Evolutionary conservation across 1,139 yeast genomes (phyloP).

Genomic region (Debaryomycetaceae sp.): DNA sequence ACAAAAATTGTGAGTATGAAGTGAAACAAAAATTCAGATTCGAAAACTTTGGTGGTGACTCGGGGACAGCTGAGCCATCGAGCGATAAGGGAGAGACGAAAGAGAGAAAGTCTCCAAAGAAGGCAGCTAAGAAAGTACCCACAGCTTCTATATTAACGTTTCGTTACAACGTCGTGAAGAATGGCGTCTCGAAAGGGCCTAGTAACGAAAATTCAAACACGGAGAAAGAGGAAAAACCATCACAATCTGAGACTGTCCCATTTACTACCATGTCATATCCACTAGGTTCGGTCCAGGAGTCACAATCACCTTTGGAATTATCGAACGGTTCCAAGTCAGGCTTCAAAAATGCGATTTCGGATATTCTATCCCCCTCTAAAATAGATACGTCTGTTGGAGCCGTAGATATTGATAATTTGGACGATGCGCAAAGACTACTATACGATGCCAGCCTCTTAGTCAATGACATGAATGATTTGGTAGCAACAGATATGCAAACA

Average conservation of each 20-base stretch:
- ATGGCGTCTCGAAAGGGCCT: neutral
- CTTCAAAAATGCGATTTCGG: conserved; percentile 26
- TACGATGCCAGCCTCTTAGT: conserved; percentile 52
- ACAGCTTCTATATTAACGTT: neutral
- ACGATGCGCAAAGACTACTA: conserved; percentile 22
- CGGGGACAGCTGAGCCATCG: neutral
- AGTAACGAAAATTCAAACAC: neutral
- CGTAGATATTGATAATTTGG: conserved; percentile 14
- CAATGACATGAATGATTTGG: conserved; percentile 45
- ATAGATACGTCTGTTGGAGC: neutral
- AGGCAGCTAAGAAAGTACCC: neutral
- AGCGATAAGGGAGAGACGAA: neutral
- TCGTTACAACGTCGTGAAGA: neutral
- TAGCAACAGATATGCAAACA: conserved; percentile 11
- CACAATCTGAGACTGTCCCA: neutral
- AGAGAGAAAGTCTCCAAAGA: neutral
- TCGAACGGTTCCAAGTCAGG: neutral
- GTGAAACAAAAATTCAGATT: conserved; percentile 27
- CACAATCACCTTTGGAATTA: neutral
- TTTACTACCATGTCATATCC: neutral
- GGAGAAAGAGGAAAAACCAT: neutral
- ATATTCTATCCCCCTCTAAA: conserved; percentile 21
- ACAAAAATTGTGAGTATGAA: conserved; percentile 47
- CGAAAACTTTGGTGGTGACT: conserved; percentile 7
- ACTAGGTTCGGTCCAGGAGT: neutral